Base-by-base conservation (phyloP, 805 yeast species). In the Kluyveromyces starmeri region DNA sequence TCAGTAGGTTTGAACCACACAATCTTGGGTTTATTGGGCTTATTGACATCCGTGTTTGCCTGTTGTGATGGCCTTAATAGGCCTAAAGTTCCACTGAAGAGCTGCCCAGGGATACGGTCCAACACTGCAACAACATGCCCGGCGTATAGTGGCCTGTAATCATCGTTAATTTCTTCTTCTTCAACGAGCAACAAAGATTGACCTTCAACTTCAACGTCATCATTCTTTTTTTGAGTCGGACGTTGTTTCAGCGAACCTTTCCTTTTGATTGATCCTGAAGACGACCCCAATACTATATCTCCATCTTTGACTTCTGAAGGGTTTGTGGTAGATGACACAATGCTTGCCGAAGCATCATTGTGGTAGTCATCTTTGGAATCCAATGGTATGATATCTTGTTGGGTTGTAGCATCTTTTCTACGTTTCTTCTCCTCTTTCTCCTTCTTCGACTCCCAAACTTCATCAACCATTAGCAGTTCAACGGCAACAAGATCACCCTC, bases 1-100 rank as follows among this genome's bases (percentile, higher is more conserved):
- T 92, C 98, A 1, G 96, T 88, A 24, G 98, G 98, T 56, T 92
- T 92, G 59, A 92, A 92, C 98, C 98, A 92, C 21, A 92, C 96
- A 65, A 92, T 92, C 55, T 92, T 92, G 21, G 98, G 98, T 27
- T 74, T 73, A 34, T 64, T 67, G n/a, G 50, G 47, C 26, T 48
- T 45, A 26, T 42, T 42, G 68, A 66, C 46, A 50, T 77, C 78
- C 31, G 82, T 88, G 44, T 82, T 84, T 23, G 84, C 79, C 48
- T 94, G 94, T 48, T 86, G 95, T 3, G 96, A 92, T 3, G 98
- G 98, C 58, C 98, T 77, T 46, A 92, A 70, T 33, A 92, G 65
- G 0, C 97, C 97, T 42, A 92, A 66, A 6, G 96, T 86, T 44
- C 98, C 97, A 22, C 95, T 78, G 53, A 92, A 92, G 36, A 88